Evolutionary conservation across 2,329 filamentous ascomycete species (phyloP).

Genomic region (Penicillium sp.): DNA sequence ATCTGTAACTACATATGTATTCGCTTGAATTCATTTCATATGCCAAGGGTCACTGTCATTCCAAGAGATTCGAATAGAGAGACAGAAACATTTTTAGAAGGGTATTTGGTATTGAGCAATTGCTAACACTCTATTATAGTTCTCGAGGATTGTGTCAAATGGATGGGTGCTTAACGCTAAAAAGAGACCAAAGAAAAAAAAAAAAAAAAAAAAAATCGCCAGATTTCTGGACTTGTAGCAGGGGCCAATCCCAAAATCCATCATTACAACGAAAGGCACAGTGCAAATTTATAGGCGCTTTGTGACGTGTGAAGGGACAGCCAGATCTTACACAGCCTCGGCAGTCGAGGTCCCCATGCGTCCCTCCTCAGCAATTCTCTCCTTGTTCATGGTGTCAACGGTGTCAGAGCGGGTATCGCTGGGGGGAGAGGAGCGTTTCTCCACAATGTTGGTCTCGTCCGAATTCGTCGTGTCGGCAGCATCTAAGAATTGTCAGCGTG

Average conservation of each 20-base stretch:
- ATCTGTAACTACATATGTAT: no score
- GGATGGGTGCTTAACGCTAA: no score
- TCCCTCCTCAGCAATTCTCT: background rate
- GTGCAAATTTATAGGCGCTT: background rate
- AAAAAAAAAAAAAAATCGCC: no score
- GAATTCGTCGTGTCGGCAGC: background rate
- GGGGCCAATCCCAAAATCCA: background rate
- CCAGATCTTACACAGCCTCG: background rate
- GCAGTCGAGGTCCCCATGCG: background rate
- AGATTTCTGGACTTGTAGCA: no score
- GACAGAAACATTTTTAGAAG: no score
- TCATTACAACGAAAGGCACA: background rate
- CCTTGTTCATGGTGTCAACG: background rate
- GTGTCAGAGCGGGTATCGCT: background rate
- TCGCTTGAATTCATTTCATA: no score
- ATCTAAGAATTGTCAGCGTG: background rate
- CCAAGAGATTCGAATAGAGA: no score
- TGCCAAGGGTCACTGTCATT: no score
- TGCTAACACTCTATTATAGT: no score
- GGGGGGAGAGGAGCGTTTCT: background rate
- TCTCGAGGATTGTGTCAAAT: no score
- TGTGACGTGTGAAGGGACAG: background rate
- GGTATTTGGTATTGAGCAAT: no score
- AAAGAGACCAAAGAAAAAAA: no score
- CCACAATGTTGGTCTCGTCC: background rate